These are phyloP conservation scores for Chaetomium sp. DNA, from an alignment of 2,329 filamentous ascomycete genomes.

Conservation along the genomic window DNA sequence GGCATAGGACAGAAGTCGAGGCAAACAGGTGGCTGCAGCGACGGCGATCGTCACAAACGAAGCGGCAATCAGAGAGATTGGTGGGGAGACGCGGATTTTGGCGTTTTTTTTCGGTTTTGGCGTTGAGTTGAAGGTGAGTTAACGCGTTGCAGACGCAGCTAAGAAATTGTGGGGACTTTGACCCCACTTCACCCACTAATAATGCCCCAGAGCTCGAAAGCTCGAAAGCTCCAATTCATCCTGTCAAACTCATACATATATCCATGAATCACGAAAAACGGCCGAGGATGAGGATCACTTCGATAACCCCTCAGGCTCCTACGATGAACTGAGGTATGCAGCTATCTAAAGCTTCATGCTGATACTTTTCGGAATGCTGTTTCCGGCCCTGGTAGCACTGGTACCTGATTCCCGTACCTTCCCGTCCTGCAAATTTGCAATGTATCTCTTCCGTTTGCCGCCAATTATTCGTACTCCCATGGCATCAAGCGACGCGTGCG, in stretches of 20 bases:
- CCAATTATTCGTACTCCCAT: background rate
- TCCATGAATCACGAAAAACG: background rate
- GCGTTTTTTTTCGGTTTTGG: background rate
- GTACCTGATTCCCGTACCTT: background rate
- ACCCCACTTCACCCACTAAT: background rate
- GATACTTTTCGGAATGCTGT: background rate
- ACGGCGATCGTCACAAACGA: background rate
- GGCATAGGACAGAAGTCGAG: background rate
- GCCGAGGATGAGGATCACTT: background rate
- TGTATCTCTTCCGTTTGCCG: background rate
- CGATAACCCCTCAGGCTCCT: background rate
- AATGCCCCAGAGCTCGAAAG: background rate
- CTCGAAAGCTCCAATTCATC: background rate
- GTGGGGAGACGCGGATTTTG: conserved; percentile 20
- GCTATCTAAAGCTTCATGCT: background rate
- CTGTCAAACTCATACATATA: no score
- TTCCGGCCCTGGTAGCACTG: background rate
- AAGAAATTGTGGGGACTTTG: conserved; percentile 7
- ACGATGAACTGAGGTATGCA: background rate
- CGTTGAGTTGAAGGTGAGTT: background rate
- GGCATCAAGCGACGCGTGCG: background rate
- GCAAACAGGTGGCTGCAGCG: background rate
- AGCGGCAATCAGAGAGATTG: background rate
- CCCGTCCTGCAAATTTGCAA: background rate
- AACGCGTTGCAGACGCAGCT: conserved; percentile 1